Evolutionary conservation across 2,329 filamentous ascomycete genomes (phyloP).

Genomic region (Madurella fahalii): DNA sequence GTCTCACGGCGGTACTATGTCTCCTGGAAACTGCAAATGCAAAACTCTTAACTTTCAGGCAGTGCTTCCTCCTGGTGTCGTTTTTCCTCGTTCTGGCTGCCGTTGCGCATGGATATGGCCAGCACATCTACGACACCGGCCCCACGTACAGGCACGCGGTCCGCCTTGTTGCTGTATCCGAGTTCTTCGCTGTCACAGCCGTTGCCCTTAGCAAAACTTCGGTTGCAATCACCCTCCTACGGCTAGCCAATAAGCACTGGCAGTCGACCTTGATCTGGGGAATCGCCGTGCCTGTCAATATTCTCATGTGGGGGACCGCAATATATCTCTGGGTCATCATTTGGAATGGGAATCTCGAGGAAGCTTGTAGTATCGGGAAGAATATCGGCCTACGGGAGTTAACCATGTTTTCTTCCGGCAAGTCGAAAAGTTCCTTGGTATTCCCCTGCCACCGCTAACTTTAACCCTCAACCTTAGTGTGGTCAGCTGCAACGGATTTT

Average conservation of each 20-base stretch:
- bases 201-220: background rate
- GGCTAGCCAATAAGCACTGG: background rate
- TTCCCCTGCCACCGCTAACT: no score
- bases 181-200: background rate
- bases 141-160: background rate
- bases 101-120: background rate
- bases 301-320: background rate
- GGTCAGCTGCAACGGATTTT: conserved; percentile 6
- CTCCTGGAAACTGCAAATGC: background rate
- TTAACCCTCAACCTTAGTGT: background rate
- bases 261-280: background rate
- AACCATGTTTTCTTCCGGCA: background rate
- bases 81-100: background rate
- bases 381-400: background rate
- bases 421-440: background rate
- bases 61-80: background rate
- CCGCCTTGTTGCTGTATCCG: background rate
- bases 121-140: background rate
- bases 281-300: background rate
- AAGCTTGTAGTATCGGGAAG: background rate
- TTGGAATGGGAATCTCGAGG: background rate
- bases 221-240: background rate
- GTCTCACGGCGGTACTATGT: background rate
- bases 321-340: background rate
- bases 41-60: background rate